phyloP scores from a whole-genome alignment of 805 yeast species.

The Kuraishia cidri region DNA sequence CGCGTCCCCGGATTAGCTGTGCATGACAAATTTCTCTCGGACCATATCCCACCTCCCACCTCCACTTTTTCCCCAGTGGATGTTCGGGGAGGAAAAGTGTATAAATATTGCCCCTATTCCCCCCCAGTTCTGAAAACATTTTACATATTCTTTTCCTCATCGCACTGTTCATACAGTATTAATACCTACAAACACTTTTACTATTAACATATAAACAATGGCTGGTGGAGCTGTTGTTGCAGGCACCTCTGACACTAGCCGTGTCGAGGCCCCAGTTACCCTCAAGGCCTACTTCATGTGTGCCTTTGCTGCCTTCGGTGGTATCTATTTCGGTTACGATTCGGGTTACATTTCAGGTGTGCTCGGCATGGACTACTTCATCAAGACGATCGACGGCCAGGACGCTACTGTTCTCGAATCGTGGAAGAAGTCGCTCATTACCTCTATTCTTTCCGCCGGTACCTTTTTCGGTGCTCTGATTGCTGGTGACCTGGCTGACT shows the following conservation, averaged over 20 bases:
- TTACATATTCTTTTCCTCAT: no score
- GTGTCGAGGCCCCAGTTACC: conserved; percentile 27
- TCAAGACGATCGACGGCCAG: conserved; percentile 14
- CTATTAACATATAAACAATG: not conserved
- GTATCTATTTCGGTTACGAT: conserved; percentile 60
- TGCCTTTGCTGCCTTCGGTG: conserved; percentile 60
- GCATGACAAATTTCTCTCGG: no score
- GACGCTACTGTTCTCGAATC: conserved; percentile 13
- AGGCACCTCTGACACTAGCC: conserved; percentile 11
- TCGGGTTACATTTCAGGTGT: conserved; percentile 63
- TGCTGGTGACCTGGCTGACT: conserved; percentile 44
- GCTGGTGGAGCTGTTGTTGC: conserved; percentile 4
- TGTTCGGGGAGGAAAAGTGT: no score
- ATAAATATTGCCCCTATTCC: no score
- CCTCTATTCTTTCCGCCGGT: conserved; percentile 69
- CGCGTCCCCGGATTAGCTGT: no score
- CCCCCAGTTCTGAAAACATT: no score
- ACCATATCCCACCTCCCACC: no score
- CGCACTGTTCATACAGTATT: no score
- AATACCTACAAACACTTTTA: not conserved
- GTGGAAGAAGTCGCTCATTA: conserved; percentile 35
- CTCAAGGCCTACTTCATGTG: conserved; percentile 28
- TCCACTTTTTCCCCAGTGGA: no score
- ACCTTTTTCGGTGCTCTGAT: conserved; percentile 60
- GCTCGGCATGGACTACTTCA: conserved; percentile 48